Percentiles rank a stretch among this genome's conserved stretches.
These are phyloP conservation scores for Ceratocystis papillata DNA, from an alignment of 2,329 filamentous ascomycete species.

Conservation along the genomic window DNA sequence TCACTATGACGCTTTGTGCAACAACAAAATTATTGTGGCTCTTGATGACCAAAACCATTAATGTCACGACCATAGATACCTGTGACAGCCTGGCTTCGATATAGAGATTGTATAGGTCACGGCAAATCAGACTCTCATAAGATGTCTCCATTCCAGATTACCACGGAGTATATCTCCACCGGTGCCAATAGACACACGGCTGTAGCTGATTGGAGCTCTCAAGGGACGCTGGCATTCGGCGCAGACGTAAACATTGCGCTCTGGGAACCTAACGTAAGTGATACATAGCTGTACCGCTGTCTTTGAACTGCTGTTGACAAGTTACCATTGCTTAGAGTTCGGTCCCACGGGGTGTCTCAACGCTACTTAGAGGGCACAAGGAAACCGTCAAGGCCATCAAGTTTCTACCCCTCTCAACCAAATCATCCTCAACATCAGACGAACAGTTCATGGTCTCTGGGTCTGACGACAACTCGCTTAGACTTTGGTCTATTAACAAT, in stretches of 20 bases:
- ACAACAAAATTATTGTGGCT: conserved; percentile 22
- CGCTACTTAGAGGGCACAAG: conserved; percentile 63
- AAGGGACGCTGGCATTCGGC: conserved; percentile 73
- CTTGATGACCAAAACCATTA: neutral
- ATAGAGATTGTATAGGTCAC: neutral
- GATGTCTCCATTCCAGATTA: conserved; percentile 30
- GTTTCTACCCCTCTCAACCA: conserved; percentile 52
- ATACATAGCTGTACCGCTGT: neutral
- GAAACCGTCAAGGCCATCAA: conserved; percentile 73
- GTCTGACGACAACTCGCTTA: conserved; percentile 66
- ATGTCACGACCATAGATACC: neutral
- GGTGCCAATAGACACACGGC: conserved; percentile 86
- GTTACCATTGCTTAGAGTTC: conserved; percentile 30
- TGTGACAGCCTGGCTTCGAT: neutral
- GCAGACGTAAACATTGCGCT: conserved; percentile 80
- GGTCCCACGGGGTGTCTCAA: conserved; percentile 47
- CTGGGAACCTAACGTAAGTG: conserved; percentile 67
- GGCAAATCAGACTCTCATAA: neutral
- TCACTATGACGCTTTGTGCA: conserved; percentile 19
- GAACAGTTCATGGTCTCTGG: conserved; percentile 54
- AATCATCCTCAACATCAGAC: conserved; percentile 35
- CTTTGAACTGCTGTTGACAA: conserved; percentile 12
- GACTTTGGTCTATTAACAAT: conserved; percentile 47
- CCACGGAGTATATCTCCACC: conserved; percentile 52
- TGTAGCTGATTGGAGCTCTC: conserved; percentile 75